These are phyloP conservation scores for Russula abietina DNA, from an alignment of 768 basidiomycete species.

Conservation along the genomic window DNA sequence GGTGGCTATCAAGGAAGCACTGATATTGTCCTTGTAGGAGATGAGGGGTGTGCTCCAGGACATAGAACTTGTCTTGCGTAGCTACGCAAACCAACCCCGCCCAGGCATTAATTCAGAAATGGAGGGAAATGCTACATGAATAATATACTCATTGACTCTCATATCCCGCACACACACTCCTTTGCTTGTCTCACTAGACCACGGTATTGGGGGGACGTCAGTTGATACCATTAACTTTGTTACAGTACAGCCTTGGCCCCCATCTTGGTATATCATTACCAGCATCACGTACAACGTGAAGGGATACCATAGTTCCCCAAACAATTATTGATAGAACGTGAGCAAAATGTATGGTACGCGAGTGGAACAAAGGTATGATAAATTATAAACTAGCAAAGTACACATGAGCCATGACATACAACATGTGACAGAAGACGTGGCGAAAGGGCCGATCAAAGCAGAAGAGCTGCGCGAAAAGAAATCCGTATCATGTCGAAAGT, in stretches of 20 bases:
- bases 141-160: slow-evolving; percentile 6
- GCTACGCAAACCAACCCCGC: slow-evolving; percentile 10
- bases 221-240: neutral
- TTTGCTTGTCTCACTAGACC: neutral
- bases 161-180: neutral
- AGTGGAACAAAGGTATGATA: neutral
- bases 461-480: neutral
- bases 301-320: too few relatives aligned
- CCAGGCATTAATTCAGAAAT: neutral
- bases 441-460: neutral
- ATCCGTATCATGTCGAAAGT: neutral
- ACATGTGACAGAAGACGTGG: neutral
- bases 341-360: neutral
- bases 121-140: slow-evolving; percentile 9
- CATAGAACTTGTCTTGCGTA: slow-evolving; percentile 21
- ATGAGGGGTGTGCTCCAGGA: slow-evolving; percentile 23
- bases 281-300: neutral
- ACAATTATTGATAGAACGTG: neutral
- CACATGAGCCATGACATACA: neutral
- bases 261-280: neutral
- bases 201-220: neutral
- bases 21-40: slow-evolving; percentile 17
- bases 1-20: neutral
- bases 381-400: neutral
- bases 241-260: neutral